A percentile compares a stretch with the other conserved stretches of the same genome.
These are phyloP conservation scores for Metschnikowia gruessii DNA, from an alignment of 805 yeast species.

Conservation along the genomic window DNA sequence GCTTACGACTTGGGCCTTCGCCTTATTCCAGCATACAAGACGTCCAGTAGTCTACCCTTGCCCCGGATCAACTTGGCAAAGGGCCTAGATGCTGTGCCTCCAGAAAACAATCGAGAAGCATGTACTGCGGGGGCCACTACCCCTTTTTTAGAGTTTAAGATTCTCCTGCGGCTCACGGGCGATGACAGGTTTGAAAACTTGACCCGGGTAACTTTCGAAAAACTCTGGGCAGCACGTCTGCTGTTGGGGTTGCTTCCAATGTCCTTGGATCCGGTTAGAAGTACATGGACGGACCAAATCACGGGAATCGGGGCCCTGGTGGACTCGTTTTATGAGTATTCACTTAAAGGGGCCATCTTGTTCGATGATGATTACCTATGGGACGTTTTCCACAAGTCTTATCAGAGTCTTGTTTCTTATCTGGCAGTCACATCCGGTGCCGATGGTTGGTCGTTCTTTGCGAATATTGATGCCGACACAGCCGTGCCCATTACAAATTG, in stretches of 20 bases:
- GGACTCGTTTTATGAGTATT: slow-evolving; percentile 88
- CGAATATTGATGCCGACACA: slow-evolving; percentile 53
- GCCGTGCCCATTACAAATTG: slow-evolving; percentile 57
- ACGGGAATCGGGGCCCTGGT: slow-evolving; percentile 90
- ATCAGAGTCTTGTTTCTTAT: slow-evolving; percentile 49
- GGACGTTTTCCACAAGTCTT: slow-evolving; percentile 48
- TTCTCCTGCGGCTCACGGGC: slow-evolving; percentile 71
- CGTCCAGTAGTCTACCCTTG: slow-evolving; percentile 64
- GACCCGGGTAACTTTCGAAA: slow-evolving; percentile 60
- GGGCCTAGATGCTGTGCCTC: slow-evolving; percentile 50
- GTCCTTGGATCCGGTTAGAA: slow-evolving; percentile 62
- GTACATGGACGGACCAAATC: slow-evolving; percentile 53
- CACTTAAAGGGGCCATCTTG: slow-evolving; percentile 70
- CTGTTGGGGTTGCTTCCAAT: slow-evolving; percentile 67
- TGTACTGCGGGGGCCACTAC: slow-evolving; percentile 88
- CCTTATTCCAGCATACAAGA: slow-evolving; percentile 65
- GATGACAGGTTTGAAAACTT: slow-evolving; percentile 66
- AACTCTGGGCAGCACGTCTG: slow-evolving; percentile 67
- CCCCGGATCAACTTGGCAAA: slow-evolving; percentile 69
- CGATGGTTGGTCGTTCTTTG: slow-evolving; percentile 37
- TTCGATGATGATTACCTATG: slow-evolving; percentile 67
- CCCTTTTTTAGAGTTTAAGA: slow-evolving; percentile 74
- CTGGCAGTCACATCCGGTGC: slow-evolving; percentile 29
- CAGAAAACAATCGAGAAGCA: slow-evolving; percentile 53
- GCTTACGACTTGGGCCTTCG: slow-evolving; percentile 77